A percentile compares a stretch with the other conserved stretches of the same genome.
Conservation (phyloP, 1,284 basidiomycete species). For the Cryptococcus wingfieldii region DNA sequence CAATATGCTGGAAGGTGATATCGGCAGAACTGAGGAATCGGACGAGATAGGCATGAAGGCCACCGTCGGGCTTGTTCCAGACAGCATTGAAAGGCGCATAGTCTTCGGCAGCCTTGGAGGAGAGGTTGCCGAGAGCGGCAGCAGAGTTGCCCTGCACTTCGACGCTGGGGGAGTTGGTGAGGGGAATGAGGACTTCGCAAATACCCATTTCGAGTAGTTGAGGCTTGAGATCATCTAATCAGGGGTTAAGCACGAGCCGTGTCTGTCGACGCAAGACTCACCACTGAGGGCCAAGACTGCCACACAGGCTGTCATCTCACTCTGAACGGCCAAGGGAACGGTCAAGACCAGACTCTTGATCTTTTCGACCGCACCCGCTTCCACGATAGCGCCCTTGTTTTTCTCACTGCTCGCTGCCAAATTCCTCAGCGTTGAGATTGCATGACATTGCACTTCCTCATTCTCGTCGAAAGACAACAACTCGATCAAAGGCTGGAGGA, state of each 20-base stretch:
- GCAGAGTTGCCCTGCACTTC: slow-evolving; percentile 99
- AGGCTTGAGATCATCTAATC: slow-evolving; percentile 83
- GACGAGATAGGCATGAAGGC: slow-evolving; percentile 91
- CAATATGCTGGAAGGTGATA: slow-evolving; percentile 99
- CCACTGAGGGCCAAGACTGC: slow-evolving; percentile 90
- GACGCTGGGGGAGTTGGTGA: slow-evolving; percentile 92
- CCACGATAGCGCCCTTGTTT: slow-evolving; percentile 97
- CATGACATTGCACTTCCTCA: slow-evolving; percentile 99
- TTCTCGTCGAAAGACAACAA: slow-evolving; percentile 96
- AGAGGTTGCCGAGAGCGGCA: slow-evolving; percentile 93
- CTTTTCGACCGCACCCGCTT: slow-evolving; percentile 95
- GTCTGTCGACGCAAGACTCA: slow-evolving; percentile 43
- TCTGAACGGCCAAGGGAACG: slow-evolving; percentile 95
- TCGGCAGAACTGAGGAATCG: slow-evolving; percentile 91
- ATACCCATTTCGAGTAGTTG: slow-evolving; percentile 97
- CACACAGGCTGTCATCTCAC: slow-evolving; percentile 99
- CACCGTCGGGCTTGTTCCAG: slow-evolving; percentile 96
- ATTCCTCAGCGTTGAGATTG: slow-evolving; percentile 97
- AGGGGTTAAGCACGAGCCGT: background rate
- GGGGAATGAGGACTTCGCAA: slow-evolving; percentile 92
- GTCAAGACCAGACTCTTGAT: slow-evolving; percentile 96
- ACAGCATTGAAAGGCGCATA: slow-evolving; percentile 97
- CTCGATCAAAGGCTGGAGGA: slow-evolving; percentile 92
- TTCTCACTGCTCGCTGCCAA: slow-evolving; percentile 95
- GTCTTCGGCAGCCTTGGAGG: slow-evolving; percentile 87